Evolutionary conservation across 345 rosid genomes (phyloP).

Genomic region (Citrus cavaleriei): DNA sequence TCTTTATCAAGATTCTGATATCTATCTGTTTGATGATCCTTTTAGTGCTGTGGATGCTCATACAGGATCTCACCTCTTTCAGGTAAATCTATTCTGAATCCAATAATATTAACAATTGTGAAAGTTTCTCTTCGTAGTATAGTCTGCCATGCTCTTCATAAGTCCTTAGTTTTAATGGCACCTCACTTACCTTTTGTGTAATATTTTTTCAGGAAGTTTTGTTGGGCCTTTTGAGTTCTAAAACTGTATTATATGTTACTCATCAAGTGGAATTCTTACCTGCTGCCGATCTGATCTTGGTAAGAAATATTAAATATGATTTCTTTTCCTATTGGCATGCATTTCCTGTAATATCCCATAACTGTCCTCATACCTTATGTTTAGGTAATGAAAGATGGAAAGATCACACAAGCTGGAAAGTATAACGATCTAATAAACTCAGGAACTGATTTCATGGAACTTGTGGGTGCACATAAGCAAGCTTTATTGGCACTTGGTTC

Average conservation of each 20-base stretch:
- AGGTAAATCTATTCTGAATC: conserved; percentile 31
- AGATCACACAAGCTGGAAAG: conserved; percentile 65
- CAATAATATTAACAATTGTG: neutral
- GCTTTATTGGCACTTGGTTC: conserved; percentile 53
- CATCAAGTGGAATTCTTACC: conserved; percentile 87
- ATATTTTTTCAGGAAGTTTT: conserved; percentile 49
- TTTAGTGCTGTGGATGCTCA: conserved; percentile 93
- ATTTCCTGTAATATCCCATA: neutral
- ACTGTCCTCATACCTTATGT: neutral
- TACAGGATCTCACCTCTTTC: conserved; percentile 79
- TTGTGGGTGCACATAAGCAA: conserved; percentile 64
- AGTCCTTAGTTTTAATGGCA: neutral
- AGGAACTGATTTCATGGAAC: conserved; percentile 43
- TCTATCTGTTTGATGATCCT: conserved; percentile 86
- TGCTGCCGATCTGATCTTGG: conserved; percentile 73
- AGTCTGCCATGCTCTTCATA: neutral
- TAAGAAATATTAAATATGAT: conserved; percentile 22
- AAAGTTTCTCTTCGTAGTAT: neutral
- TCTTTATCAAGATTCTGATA: conserved; percentile 83
- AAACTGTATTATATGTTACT: conserved; percentile 74
- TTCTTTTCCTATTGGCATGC: neutral
- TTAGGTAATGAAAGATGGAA: conserved; percentile 86
- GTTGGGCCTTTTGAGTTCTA: conserved; percentile 43
- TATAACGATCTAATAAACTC: conserved; percentile 55
- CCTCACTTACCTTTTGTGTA: neutral